Base-by-base conservation (phyloP, 352 stramenopile species). In the Pythium apleroticum region DNA sequence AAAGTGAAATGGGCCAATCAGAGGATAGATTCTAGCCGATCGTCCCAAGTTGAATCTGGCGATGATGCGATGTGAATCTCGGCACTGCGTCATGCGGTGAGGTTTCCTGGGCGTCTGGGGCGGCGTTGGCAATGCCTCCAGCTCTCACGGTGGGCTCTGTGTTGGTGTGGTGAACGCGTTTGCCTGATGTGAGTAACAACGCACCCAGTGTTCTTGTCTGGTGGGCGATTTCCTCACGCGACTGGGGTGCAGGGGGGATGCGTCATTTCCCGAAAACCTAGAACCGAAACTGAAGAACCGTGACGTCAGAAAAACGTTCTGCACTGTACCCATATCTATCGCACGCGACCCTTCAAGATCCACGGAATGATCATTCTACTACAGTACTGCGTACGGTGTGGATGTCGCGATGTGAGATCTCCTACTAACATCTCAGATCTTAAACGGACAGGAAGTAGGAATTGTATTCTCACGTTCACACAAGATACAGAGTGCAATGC, bases 21-120 rank as follows among this genome's bases (percentile, higher is more conserved):
- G 7, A 63, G n/a, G 1, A 8, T 4, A 22, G 17, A 11, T 49
- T 22, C 1, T 8, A 35, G 52, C 24, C 31, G 57, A 66, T 60
- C 27, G 45, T 66, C 58, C 57, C 65, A 71, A 37, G 31, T 68
- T 72, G 65, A 72, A 72, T 72, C 65, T 72, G 15, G 25, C 39
- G 27, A 66, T 71, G 64, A 71, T 71, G 64, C 64, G 33, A 63
- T 49, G 52, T 17, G 64, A 71, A 71, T 71, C 64, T 71, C 41
- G 9, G 1, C 35, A 52, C 49, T 61, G 49, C 50, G 64, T 71
- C 64, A 71, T 65, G 46, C 45, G n/a, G 55, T 54, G 20, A 45
- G 39, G 39, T 46, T 24, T 46, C 39, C 39, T 24, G 14, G 5
- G 35, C 6, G 31, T 37, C 31, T 37, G 31, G 31, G 31, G 41